Evolutionary conservation across 2,329 filamentous ascomycete species (phyloP), one percentile per base, ranked within the genome.

Genomic region (Fusarium pseudograminearum): DNA sequence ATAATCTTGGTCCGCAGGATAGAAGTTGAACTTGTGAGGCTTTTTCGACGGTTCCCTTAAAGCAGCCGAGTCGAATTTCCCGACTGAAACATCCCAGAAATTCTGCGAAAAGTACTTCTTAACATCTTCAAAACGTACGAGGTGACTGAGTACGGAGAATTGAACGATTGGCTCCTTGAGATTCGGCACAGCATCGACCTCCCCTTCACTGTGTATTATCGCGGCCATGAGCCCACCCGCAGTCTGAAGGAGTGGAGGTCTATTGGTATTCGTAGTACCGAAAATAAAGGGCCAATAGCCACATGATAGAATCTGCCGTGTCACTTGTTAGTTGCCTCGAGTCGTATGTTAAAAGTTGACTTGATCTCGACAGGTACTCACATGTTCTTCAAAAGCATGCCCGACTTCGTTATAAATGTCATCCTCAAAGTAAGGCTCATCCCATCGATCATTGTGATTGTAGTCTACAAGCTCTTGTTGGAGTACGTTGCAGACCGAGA

Each of bases 41-140:
- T 60, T 67, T 8, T 34, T 41, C 4, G 71, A 55, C 7, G 62
- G 22, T 20, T 68, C 58, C 8, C 67, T 67, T 14, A 76, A 33
- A 7, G 75, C 72, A 4, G 69, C 59, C 20, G 64, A 53, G 12
- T 77, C 76, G 31, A 72, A 78, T 24, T 67, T 76, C 4, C 24
- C 26, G 2, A 78, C 57, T 10, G 69, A 57, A 14, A 54, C 62
- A 18, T 69, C 44, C 77, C 77, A 78, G 59, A 76, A 78, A 10
- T 60, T 62, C 12, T 73, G 54, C 0, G 48, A 66, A 50, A 77
- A 78, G 36, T 69, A 57, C 12, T 66, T 67, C 8, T 61, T 44
- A 2, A 69, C 42, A 10, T 70, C 62, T 4, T 58, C 56, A 22
- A 71, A 52, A 14, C 62, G 66, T 5, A 67, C 30, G 28, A 61